Conservation (phyloP, 371 early-diverging fungal species). For the Lichtheimia ornata region DNA sequence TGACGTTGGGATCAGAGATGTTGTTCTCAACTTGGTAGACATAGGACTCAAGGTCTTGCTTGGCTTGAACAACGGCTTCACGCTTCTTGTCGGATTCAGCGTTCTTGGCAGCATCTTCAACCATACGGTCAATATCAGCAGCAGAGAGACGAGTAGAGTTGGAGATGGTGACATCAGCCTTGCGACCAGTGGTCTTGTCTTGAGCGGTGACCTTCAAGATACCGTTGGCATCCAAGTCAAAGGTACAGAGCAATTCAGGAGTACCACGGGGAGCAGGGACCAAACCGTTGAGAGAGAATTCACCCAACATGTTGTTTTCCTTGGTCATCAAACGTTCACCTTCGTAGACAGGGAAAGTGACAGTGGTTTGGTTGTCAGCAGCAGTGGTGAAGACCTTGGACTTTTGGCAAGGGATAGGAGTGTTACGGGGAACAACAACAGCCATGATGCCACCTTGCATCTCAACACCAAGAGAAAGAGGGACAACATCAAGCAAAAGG, state of each 20-base stretch:
- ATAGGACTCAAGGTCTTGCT: conserved; percentile 86
- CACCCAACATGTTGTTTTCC: conserved; percentile 96
- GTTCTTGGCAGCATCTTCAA: conserved; percentile 85
- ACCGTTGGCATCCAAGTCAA: conserved; percentile 94
- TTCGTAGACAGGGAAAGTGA: conserved; percentile 97
- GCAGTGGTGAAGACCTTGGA: conserved; percentile 98
- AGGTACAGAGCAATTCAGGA: conserved; percentile 91
- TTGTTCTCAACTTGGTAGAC: conserved; percentile 86
- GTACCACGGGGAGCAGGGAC: conserved; percentile 89
- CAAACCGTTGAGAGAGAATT: conserved; percentile 93
- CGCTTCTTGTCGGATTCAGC: conserved; percentile 84
- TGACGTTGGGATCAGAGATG: conserved; percentile 79
- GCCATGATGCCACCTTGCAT: conserved; percentile 99
- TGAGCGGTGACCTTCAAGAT: conserved; percentile 92
- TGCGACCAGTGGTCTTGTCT: conserved; percentile 87
- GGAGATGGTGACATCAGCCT: conserved; percentile 87
- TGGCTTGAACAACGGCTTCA: conserved; percentile 79
- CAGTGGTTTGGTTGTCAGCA: conserved; percentile 97
- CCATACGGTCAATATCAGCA: conserved; percentile 89
- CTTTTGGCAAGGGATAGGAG: conserved; percentile 97
- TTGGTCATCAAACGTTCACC: conserved; percentile 96
- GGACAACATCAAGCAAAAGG: conserved; percentile 88
- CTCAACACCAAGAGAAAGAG: conserved; percentile 94
- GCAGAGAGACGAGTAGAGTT: conserved; percentile 87
- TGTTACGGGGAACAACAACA: conserved; percentile 94